Conservation (phyloP, 1,139 yeast species). For the Sugiyamaella novakii region DNA sequence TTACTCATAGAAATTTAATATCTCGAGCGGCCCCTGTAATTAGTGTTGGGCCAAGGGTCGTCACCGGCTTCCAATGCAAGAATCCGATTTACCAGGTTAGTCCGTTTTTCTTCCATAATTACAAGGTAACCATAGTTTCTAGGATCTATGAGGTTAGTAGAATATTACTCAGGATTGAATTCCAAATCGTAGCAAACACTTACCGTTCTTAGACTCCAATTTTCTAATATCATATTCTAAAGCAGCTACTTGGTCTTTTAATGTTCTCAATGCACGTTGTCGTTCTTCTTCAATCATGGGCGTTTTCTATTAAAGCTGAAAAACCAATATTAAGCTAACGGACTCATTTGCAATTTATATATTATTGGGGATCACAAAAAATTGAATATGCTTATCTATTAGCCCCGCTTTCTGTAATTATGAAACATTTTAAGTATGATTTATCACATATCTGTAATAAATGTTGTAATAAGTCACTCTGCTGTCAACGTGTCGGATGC, state of each 20-base stretch:
- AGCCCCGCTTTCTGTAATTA: neutral
- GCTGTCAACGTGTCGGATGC: too few relatives aligned
- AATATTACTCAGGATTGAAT: neutral
- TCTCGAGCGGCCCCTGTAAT: constrained; percentile 6
- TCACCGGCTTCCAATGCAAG: constrained; percentile 13
- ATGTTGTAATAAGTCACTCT: too few relatives aligned
- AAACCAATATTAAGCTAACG: neutral
- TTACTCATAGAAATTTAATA: too few relatives aligned
- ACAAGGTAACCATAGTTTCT: constrained; percentile 15
- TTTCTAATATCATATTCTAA: constrained; percentile 12
- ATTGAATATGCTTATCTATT: neutral
- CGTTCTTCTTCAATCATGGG: neutral
- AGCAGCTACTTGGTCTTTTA: constrained; percentile 11
- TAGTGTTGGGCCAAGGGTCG: neutral
- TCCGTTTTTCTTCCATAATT: constrained; percentile 9
- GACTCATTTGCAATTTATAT: neutral
- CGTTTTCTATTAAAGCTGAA: too few relatives aligned
- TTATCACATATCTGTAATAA: too few relatives aligned
- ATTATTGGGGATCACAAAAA: neutral
- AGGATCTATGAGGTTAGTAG: constrained; percentile 1
- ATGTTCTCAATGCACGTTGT: constrained; percentile 4
- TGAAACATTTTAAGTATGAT: too few relatives aligned
- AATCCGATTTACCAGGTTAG: constrained; percentile 1
- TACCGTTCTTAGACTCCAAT: constrained; percentile 12
- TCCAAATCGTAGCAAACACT: neutral